A percentile compares a stretch with the other conserved stretches of the same genome.
These are phyloP conservation scores for Lodderomyces oxycetoniae DNA, from an alignment of 1,139 yeast genomes.

Conservation along the genomic window DNA sequence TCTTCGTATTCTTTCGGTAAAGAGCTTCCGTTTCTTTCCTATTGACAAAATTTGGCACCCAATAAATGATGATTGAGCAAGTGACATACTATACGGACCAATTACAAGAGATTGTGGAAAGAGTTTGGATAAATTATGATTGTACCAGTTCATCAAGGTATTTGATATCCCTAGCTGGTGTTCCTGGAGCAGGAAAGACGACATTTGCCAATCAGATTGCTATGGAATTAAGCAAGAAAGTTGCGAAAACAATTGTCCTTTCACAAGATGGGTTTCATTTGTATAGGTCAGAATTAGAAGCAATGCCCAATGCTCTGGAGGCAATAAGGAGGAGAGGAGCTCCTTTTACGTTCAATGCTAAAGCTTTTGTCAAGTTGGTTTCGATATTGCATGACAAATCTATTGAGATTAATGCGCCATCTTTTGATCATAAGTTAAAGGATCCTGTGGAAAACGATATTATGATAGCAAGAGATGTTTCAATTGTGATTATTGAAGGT, in stretches of 20 bases:
- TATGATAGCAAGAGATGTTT: slow-evolving; percentile 34
- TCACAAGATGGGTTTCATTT: slow-evolving; percentile 82
- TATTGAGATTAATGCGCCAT: slow-evolving; percentile 47
- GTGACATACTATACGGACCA: slow-evolving; percentile 7
- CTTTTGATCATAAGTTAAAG: slow-evolving; percentile 67
- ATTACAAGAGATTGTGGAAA: slow-evolving; percentile 10
- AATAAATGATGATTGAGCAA: slow-evolving; percentile 1
- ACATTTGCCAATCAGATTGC: slow-evolving; percentile 47
- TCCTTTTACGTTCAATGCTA: slow-evolving; percentile 76
- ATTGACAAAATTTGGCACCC: no score
- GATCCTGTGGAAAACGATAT: slow-evolving; percentile 61
- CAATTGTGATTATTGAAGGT: slow-evolving; percentile 63
- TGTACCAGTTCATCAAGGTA: slow-evolving; percentile 24
- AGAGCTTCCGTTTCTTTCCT: no score
- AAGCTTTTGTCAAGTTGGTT: slow-evolving; percentile 26
- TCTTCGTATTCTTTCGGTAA: no score
- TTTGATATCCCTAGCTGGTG: slow-evolving; percentile 60
- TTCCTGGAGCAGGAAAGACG: slow-evolving; percentile 83
- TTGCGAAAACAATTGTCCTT: slow-evolving; percentile 25
- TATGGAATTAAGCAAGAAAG: slow-evolving; percentile 14
- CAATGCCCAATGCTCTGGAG: slow-evolving; percentile 47
- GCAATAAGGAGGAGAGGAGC: slow-evolving; percentile 75
- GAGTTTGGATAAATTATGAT: slow-evolving; percentile 9
- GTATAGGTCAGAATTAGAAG: slow-evolving; percentile 49
- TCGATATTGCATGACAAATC: slow-evolving; percentile 19